Percentiles rank a stretch among this genome's conserved stretches.
Evolutionary conservation across 2,329 filamentous ascomycete species (phyloP).

Genomic region (Venturia pyrina): DNA sequence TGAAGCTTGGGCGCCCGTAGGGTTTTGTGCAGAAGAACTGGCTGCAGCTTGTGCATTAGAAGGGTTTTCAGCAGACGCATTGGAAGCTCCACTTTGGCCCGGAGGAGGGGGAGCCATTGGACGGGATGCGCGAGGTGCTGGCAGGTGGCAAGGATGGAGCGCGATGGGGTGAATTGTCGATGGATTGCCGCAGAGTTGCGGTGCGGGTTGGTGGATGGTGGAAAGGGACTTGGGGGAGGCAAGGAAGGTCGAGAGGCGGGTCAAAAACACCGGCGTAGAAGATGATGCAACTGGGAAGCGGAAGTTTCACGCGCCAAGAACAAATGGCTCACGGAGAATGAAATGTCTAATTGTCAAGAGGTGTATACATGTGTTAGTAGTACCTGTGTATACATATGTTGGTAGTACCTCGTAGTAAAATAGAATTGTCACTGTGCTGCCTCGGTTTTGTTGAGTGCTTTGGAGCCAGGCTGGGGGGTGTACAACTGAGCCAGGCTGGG

Average conservation of each 20-base stretch:
- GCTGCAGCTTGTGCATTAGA: slow-evolving; percentile 2
- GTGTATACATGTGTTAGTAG: too few relatives aligned
- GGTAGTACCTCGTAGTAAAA: too few relatives aligned
- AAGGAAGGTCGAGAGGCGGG: background rate
- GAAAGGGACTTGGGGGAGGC: background rate
- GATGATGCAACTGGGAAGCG: background rate
- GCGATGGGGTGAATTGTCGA: background rate
- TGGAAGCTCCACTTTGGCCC: background rate
- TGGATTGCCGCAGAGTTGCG: background rate
- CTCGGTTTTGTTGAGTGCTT: too few relatives aligned
- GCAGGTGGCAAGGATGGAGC: background rate
- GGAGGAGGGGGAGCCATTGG: background rate
- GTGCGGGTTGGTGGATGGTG: background rate
- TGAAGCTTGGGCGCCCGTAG: background rate
- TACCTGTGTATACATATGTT: too few relatives aligned
- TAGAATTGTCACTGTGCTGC: too few relatives aligned
- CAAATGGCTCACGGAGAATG: too few relatives aligned
- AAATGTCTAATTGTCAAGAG: too few relatives aligned
- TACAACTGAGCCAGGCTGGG: too few relatives aligned
- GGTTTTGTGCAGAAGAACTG: background rate
- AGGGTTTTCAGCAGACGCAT: background rate
- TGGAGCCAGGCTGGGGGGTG: too few relatives aligned
- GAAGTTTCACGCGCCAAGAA: background rate
- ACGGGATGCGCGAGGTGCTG: background rate
- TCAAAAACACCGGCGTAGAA: too few relatives aligned